Evolutionary conservation across 495 filamentous ascomycete species (phyloP).

Genomic region (Aspergillus leporis): DNA sequence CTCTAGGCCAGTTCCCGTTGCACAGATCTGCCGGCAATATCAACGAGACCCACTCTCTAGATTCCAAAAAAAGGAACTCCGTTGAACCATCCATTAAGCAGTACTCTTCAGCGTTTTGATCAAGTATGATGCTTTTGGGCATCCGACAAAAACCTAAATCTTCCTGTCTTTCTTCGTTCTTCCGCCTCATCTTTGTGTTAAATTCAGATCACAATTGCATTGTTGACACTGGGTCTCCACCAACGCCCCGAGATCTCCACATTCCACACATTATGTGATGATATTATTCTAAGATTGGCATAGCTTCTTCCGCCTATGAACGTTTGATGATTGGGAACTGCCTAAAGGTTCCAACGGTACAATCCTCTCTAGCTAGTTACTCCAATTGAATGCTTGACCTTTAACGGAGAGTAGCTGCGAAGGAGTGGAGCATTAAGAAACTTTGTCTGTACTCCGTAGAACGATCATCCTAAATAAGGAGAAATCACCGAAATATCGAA

Average conservation of each 20-base stretch:
- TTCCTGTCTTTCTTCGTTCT: background rate
- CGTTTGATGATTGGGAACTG: background rate
- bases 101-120: no score
- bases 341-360: background rate
- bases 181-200: background rate
- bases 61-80: background rate
- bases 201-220: background rate
- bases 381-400: background rate
- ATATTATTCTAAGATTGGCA: background rate
- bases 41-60: background rate
- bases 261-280: background rate
- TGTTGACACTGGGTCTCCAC: background rate
- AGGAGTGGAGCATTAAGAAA: background rate
- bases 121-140: no score
- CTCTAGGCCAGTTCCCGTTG: background rate
- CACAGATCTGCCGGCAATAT: slow-evolving; percentile 2
- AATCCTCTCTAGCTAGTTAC: background rate
- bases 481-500: background rate
- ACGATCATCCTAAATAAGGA: background rate
- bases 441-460: background rate
- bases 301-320: background rate
- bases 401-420: background rate
- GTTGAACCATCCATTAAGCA: background rate
- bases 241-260: background rate
- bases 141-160: no score